These are phyloP conservation scores for Naganishia antarctica DNA, from an alignment of 768 basidiomycete genomes.

Conservation along the genomic window DNA sequence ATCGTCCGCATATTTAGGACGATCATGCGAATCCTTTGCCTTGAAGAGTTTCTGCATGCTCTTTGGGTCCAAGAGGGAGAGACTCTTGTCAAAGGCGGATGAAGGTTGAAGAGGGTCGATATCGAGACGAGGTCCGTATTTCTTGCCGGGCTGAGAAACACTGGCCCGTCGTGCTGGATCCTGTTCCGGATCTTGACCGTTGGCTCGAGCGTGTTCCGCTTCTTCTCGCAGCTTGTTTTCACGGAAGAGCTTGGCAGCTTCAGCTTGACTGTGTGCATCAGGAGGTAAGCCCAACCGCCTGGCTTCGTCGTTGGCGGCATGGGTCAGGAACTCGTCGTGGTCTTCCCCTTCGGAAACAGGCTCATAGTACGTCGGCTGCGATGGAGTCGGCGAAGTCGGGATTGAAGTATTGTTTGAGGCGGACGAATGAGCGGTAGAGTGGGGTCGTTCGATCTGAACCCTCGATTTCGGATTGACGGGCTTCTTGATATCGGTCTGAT, in stretches of 20 bases:
- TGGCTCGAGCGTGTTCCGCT: constrained; percentile 36
- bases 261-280: constrained; percentile 57
- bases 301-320: constrained; percentile 73
- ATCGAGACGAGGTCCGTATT: constrained; percentile 39
- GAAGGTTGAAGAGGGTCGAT: constrained; percentile 85
- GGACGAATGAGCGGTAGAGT: constrained; percentile 41
- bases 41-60: constrained; percentile 52
- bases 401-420: constrained; percentile 47
- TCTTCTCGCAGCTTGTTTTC: constrained; percentile 65
- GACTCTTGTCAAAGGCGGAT: constrained; percentile 73
- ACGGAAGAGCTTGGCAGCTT: constrained; percentile 79
- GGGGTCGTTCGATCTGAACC: constrained; percentile 61
- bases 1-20: constrained; percentile 33
- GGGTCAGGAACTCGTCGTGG: constrained; percentile 61
- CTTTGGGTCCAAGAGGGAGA: constrained; percentile 58
- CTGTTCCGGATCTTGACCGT: constrained; percentile 25
- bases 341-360: constrained; percentile 94
- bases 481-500: constrained; percentile 80
- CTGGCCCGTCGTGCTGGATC: constrained; percentile 8
- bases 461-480: constrained; percentile 71
- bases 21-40: constrained; percentile 40
- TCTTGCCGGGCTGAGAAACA: constrained; percentile 19
- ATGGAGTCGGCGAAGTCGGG: constrained; percentile 51
- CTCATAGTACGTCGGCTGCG: constrained; percentile 61
- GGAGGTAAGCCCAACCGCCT: constrained; percentile 70